Base-by-base conservation (phyloP, 2,329 filamentous ascomycete species). In the Aureobasidium sp. region DNA sequence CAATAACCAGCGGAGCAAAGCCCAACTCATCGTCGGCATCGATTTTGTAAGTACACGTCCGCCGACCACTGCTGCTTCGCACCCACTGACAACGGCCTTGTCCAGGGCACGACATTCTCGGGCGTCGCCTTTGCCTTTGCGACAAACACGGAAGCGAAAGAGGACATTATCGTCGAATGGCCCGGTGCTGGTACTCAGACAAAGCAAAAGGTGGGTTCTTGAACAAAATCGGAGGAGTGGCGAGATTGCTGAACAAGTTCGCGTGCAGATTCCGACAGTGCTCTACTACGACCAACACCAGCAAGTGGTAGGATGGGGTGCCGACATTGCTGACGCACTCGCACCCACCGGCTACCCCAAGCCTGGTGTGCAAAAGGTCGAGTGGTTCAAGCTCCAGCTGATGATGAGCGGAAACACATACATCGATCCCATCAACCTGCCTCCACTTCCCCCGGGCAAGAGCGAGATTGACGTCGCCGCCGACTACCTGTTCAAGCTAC, bases 221-320 rank as follows among this genome's bases (percentile, higher is more conserved):
- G 38, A 31, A 23, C 46, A 6, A 43, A 13, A 27, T 38, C 38
- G 42, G 45, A 15, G 23, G 27, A 27, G 50, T 62, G 69, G 57
- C 33, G 10, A 3, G 8, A 7, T 45, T 43, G 55, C 65, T 67
- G 63, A 70, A 61, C 45, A 33, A 51, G 35, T 17, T 37, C n/a
- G 21, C 31, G 25, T 21, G 43, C 70, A 95, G 94, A 97, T 99
- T 68, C 94, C 94, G 17, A 97, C 94, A 15, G 94, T 99, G n/a
- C 84, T 99, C 63, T 99, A 99, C 79, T 99, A 99, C 73, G 94
- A 99, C 73, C 93, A 97, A 76, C 96, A 96, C 75, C 94, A 99
- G 72, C 96, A 97, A 75, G 94, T 99, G 51, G 94, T 97, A n/a
- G 94, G 94, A 68, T 99, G 94, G 94, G 94, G 94, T 64, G 92